Conservation (phyloP, 2,329 filamentous ascomycete species). For the Pseudogymnoascus sp. region DNA sequence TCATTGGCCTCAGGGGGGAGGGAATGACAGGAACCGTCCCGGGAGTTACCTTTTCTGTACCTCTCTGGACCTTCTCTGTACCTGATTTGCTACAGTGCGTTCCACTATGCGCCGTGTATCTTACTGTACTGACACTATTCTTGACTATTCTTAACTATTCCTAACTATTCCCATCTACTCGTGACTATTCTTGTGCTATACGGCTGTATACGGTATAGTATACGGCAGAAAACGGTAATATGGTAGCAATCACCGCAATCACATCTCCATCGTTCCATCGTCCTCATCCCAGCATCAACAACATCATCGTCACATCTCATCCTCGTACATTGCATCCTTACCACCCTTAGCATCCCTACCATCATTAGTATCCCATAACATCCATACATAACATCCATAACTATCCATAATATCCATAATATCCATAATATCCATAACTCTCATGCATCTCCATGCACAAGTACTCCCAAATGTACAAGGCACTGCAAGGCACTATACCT, state of each 20-base stretch:
- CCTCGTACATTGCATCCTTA: not conserved
- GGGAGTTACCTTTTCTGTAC: not conserved
- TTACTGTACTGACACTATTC: not conserved
- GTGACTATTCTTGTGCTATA: not conserved
- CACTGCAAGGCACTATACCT: not conserved
- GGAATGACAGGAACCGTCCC: not conserved
- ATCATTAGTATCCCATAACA: not conserved
- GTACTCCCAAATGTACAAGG: not conserved
- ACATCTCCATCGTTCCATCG: not conserved
- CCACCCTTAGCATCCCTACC: too few relatives aligned
- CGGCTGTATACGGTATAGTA: not conserved
- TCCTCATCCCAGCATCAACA: not conserved
- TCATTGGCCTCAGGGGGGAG: not conserved
- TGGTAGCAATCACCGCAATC: not conserved
- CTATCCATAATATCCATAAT: not conserved
- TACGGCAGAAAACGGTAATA: too few relatives aligned
- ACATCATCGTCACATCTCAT: not conserved
- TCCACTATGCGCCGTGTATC: not conserved
- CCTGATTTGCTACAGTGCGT: not conserved
- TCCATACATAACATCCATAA: too few relatives aligned
- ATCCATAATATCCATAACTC: not conserved
- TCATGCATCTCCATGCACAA: not conserved
- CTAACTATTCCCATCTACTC: not conserved
- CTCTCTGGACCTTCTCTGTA: not conserved
- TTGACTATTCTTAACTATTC: not conserved